These are phyloP conservation scores for Eurotiales sp. DNA, from an alignment of 2,329 filamentous ascomycete genomes.

Conservation along the genomic window DNA sequence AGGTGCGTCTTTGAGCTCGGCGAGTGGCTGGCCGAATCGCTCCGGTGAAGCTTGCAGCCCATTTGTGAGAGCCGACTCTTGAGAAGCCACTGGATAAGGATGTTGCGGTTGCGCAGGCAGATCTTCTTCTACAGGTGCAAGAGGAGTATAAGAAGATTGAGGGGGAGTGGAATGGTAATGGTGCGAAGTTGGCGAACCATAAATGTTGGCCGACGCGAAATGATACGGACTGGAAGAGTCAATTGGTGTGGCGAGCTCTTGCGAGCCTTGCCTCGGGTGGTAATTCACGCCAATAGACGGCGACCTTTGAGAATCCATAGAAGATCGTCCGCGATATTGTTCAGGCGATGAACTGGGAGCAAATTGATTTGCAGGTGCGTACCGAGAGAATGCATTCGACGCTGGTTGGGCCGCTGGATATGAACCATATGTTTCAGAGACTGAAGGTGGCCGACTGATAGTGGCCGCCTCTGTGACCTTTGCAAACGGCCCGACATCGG, in stretches of 20 bases:
- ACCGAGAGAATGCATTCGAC: slow-evolving; percentile 37
- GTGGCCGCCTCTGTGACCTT: slow-evolving; percentile 72
- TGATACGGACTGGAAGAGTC: slow-evolving; percentile 31
- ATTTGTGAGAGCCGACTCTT: slow-evolving; percentile 24
- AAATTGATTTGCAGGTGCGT: slow-evolving; percentile 43
- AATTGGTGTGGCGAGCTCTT: slow-evolving; percentile 32
- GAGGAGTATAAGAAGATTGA: slow-evolving; percentile 34
- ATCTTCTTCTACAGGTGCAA: slow-evolving; percentile 39
- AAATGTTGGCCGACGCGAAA: slow-evolving; percentile 22
- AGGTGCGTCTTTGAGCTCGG: slow-evolving; percentile 17
- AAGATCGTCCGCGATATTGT: slow-evolving; percentile 47
- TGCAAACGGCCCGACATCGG: slow-evolving; percentile 73
- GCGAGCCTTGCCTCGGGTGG: slow-evolving; percentile 34
- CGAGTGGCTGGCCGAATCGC: slow-evolving; percentile 22
- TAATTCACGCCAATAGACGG: slow-evolving; percentile 33
- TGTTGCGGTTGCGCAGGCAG: slow-evolving; percentile 26
- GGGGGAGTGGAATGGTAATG: slow-evolving; percentile 37
- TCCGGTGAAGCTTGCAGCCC: slow-evolving; percentile 25
- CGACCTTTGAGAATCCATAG: slow-evolving; percentile 46
- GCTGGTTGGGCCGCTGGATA: slow-evolving; percentile 41
- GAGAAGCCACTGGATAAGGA: slow-evolving; percentile 15
- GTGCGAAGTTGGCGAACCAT: slow-evolving; percentile 29
- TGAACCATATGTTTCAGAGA: slow-evolving; percentile 69
- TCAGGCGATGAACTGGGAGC: slow-evolving; percentile 51
- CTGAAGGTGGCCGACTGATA: slow-evolving; percentile 70